Base-by-base conservation (phyloP, 1,284 basidiomycete genomes). In the Moesziomyces sp. region DNA sequence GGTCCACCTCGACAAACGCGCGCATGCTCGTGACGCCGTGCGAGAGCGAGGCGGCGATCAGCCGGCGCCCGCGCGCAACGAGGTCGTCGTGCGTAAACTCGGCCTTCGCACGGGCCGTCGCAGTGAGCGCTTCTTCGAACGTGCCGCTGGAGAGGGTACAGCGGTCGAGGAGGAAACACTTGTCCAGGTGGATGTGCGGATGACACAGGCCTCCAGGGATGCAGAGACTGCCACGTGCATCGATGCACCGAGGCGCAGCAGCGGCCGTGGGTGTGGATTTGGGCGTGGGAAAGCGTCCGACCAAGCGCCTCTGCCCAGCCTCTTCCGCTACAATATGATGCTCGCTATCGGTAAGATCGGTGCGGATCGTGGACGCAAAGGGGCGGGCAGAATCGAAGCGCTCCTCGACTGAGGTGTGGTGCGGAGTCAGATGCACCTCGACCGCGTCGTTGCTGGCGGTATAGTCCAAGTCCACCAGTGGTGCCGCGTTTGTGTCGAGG, bases 151-250 rank as follows among this genome's bases (percentile, higher is more conserved):
- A 21, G 24, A 76, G 49, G 2, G 51, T 30, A 16, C 55, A 63
- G 38, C 57, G 44, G 18, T 56, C 52, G 24, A 76, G 53, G 9
- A 76, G 61, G 58, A 51, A 76, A 24, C 66, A 57, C 38, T 75
- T 76, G 55, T 76, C 74, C 45, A 76, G 65, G 45, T 76, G 74
- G 30, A 76, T 51, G 64, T 76, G 74, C 5, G 72, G 61, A 45
- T 76, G 74, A 13, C 55, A 58, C 11, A 77, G 57, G 7, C 67
- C 74, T 19, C 74, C 74, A 1, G 74, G 74, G n/a, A 74, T 23
- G 26, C 62, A 30, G 24, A 76, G 46, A 26, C 49, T 56, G 21
- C 63, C 58, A 28, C 30, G 35, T 5, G 53, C 66, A 6, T 74
- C 56, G 44, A 74, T 58, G 50, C 52, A 52, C 8, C 19, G 5